Evolutionary conservation across 768 basidiomycete genomes (phyloP), one percentile per base, ranked within the genome.

Genomic region (Termitomyces sp.): DNA sequence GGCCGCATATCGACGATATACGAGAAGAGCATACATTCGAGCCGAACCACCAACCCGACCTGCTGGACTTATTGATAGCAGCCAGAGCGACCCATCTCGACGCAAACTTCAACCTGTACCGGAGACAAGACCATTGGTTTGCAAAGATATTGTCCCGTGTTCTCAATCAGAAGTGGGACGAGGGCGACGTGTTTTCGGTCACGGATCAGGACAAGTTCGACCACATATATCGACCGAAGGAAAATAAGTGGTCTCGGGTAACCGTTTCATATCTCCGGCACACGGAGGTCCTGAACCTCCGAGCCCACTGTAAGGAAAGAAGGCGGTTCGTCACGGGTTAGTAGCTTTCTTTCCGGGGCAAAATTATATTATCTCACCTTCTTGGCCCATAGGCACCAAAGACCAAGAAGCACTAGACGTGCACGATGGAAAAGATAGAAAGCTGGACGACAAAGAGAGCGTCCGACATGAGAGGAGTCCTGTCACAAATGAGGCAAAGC

Each of bases 51-150:
- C 26, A 45, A 40, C 49, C 55, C 10, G 55, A 51, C 22, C 43
- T 56, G 11, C n/a, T 56, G 2, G 35, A 56, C 43, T 15, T 56
- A 12, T 11, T 56, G 21, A 37, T 56, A 4, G 54, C 54, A 9
- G 43, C 54, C 22, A 30, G 54, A 34, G 34, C 37, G 10, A 19
- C 45, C 12, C 55, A 56, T 24, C 48, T 51, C 42, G 26, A 45
- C 5, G 35, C 48, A 2, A 51, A 24, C 35, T 51, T 56, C 49
- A 44, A 10, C 44, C 34, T 56, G 34, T 45, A 35, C 49, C 21
- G 34, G 11, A 26, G 49, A 19, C 55, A 56, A 45, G 55, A 51
- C 28, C 55, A 56, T 9, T 56, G 55, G 43, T 56, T 56, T 21
- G n/a, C 41, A 17, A 51, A 56, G 12, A 5, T 56, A 19, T 10